A percentile compares a stretch with the other conserved stretches of the same genome.
Conservation (phyloP, 208 protist species). For the Zelonia costaricensis region DNA sequence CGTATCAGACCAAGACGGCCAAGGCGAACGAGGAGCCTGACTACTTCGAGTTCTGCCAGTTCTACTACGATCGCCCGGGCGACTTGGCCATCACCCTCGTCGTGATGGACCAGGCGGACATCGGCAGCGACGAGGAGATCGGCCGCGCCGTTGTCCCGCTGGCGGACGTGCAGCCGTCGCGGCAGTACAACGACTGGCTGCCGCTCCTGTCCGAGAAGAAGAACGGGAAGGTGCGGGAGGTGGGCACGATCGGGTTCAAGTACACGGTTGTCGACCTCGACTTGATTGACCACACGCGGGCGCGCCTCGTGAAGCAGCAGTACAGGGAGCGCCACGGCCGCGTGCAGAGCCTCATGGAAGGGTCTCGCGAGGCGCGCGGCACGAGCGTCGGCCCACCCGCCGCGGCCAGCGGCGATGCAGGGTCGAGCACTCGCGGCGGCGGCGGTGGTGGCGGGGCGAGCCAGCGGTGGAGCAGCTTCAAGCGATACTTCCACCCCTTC, state of each 20-base stretch:
- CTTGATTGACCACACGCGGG: constrained; percentile 55
- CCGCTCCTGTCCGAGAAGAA: constrained; percentile 38
- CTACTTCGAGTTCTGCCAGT: constrained; percentile 87
- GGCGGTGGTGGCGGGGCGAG: neutral
- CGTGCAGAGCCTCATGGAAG: constrained; percentile 7
- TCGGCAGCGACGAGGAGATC: constrained; percentile 62
- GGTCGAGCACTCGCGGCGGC: neutral
- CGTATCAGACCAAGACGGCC: constrained; percentile 69
- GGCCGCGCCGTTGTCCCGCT: constrained; percentile 66
- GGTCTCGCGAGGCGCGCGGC: constrained; percentile 2
- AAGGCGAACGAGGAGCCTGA: constrained; percentile 71
- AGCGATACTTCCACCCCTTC: constrained; percentile 14
- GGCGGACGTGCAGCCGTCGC: constrained; percentile 29
- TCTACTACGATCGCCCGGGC: constrained; percentile 51
- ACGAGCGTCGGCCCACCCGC: neutral
- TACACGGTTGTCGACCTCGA: constrained; percentile 72
- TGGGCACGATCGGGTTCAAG: constrained; percentile 77
- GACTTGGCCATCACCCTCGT: constrained; percentile 58
- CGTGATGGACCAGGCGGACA: constrained; percentile 80
- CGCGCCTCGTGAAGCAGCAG: constrained; percentile 30
- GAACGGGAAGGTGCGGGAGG: constrained; percentile 26
- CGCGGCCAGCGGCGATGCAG: neutral
- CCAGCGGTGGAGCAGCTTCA: constrained; percentile 19
- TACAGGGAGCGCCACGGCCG: neutral
- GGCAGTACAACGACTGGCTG: constrained; percentile 74